Evolutionary conservation across 148 eudicot species (phyloP).

Genomic region (Polygonum maritimum): DNA sequence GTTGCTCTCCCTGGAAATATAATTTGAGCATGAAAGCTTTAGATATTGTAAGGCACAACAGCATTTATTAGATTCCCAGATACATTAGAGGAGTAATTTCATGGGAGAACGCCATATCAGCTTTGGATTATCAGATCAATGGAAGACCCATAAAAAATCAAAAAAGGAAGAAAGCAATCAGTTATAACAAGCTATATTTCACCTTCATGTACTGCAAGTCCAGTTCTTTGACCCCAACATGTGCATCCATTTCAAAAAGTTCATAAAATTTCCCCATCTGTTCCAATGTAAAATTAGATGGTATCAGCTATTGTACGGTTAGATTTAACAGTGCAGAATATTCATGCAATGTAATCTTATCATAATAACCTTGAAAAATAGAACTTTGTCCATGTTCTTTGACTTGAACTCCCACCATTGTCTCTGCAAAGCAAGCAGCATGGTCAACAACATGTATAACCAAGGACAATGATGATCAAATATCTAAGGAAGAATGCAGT

Average conservation of each 20-base stretch:
- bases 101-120: neutral
- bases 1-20: constrained; percentile 79
- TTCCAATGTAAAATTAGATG: constrained; percentile 10
- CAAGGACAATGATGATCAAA: neutral
- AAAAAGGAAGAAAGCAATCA: neutral
- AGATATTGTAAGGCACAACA: neutral
- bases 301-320: constrained; percentile 3
- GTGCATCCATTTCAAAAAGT: constrained; percentile 99
- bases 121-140: neutral
- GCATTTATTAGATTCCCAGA: neutral
- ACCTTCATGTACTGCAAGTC: constrained; percentile 99
- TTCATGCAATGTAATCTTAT: neutral
- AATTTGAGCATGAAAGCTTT: neutral
- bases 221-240: constrained; percentile 89
- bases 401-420: constrained; percentile 99
- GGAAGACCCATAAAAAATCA: neutral
- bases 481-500: neutral
- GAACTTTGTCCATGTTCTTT: constrained; percentile 95
- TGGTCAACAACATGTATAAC: constrained; percentile 7
- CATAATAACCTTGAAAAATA: constrained; percentile 87
- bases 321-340: neutral
- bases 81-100: neutral
- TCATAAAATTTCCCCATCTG: constrained; percentile 99
- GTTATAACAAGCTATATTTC: constrained; percentile 7
- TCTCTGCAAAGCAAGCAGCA: constrained; percentile 37